Evolutionary conservation across 805 yeast species (phyloP).

Genomic region (Sugiyamaella lignohabitans): DNA sequence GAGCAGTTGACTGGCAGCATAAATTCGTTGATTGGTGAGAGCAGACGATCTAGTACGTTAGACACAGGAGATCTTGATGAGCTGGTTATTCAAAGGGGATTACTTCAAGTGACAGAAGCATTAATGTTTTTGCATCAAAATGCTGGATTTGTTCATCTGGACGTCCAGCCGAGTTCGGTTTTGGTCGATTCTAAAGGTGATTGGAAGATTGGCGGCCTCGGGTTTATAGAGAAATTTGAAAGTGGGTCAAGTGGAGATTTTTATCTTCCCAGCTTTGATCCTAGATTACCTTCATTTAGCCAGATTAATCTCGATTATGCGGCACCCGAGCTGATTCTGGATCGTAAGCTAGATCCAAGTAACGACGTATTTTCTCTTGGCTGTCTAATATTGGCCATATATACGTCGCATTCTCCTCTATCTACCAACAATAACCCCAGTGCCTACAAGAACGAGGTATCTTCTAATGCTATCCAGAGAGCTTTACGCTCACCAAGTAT

Average conservation of each 20-base stretch:
- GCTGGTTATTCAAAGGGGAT: conserved; percentile 70
- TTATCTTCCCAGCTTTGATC: conserved; percentile 64
- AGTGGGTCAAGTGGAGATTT: conserved; percentile 47
- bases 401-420: conserved; percentile 44
- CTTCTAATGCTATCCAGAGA: conserved; percentile 28
- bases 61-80: conserved; percentile 50
- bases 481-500: conserved; percentile 43
- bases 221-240: conserved; percentile 42
- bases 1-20: conserved; percentile 48
- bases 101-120: conserved; percentile 70
- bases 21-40: neutral
- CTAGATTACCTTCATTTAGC: conserved; percentile 66
- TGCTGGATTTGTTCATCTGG: conserved; percentile 68
- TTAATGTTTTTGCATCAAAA: conserved; percentile 75
- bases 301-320: conserved; percentile 65
- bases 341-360: conserved; percentile 53
- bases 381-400: conserved; percentile 62
- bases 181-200: conserved; percentile 74
- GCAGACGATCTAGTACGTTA: conserved; percentile 19
- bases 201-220: conserved; percentile 87
- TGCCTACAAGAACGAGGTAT: conserved; percentile 42
- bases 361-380: conserved; percentile 86
- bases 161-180: conserved; percentile 70
- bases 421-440: conserved; percentile 47
- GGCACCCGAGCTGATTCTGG: conserved; percentile 78